phyloP scores from a whole-genome alignment of 73 alveolate genomes.

The Effrenium voratum region DNA sequence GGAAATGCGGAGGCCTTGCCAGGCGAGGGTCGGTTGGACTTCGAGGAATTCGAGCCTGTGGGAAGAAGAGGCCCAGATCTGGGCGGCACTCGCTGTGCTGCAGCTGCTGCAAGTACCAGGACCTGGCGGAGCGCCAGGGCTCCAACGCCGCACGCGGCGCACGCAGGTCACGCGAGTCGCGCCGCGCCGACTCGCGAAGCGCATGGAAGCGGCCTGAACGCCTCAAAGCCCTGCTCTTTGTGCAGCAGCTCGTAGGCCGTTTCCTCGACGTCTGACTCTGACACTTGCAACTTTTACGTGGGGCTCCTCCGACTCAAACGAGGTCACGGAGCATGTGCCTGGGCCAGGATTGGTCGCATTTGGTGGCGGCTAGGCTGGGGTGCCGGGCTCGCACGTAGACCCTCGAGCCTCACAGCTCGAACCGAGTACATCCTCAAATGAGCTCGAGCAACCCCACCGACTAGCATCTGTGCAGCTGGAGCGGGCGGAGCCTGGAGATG shows the following conservation, averaged over 20 bases:
- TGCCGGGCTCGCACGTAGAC: too few species aligned
- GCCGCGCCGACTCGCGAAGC: background rate
- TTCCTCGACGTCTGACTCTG: too few species aligned
- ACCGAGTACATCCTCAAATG: too few species aligned
- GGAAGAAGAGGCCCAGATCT: conserved; percentile 47
- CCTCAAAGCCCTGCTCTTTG: conserved; percentile 49
- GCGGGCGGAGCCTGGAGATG: too few species aligned
- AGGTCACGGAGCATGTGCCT: too few species aligned
- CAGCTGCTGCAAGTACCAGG: conserved; percentile 40
- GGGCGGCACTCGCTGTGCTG: background rate
- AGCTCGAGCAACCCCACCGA: too few species aligned
- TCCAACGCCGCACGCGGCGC: background rate
- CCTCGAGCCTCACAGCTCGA: too few species aligned
- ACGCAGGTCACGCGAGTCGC: background rate
- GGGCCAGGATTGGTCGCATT: too few species aligned
- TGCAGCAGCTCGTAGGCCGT: conserved; percentile 50
- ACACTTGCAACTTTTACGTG: too few species aligned
- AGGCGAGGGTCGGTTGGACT: background rate
- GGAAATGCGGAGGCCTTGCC: conserved; percentile 19
- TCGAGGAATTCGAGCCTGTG: background rate
- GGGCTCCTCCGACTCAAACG: too few species aligned
- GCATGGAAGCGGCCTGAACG: conserved; percentile 3
- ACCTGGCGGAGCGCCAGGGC: background rate
- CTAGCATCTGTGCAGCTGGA: too few species aligned
- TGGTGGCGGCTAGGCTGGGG: too few species aligned